Percentiles rank a stretch among this genome's conserved stretches.
Evolutionary conservation across 169 alveolate genomes (phyloP).

Genomic region (Fabrea salina): DNA sequence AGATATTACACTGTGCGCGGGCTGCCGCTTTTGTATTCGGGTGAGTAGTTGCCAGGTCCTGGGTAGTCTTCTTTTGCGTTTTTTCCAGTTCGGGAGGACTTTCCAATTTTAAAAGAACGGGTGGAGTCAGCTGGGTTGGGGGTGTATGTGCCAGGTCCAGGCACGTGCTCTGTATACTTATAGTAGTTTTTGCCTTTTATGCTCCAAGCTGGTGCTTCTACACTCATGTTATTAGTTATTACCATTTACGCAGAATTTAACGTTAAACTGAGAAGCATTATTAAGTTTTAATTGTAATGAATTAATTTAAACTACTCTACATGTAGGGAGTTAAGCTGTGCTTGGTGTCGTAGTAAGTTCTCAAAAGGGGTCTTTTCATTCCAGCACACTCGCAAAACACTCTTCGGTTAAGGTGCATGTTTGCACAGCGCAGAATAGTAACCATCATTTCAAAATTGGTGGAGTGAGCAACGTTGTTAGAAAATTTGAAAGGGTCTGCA

Average conservation of each 20-base stretch:
- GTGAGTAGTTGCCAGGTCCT: background rate
- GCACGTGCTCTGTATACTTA: background rate
- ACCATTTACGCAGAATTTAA: no score
- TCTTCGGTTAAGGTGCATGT: background rate
- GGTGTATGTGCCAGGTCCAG: constrained; percentile 15
- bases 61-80: background rate
- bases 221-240: background rate
- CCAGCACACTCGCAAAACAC: background rate
- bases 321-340: no score
- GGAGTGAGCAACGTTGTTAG: constrained; percentile 6
- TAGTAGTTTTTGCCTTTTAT: background rate
- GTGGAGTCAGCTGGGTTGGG: background rate
- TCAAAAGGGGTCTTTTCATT: background rate
- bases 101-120: background rate
- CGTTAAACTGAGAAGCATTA: no score
- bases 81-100: background rate
- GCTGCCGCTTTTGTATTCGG: background rate
- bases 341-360: constrained; percentile 14
- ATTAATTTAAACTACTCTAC: no score
- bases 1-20: background rate
- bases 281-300: no score
- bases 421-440: background rate
- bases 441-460: background rate
- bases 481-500: constrained; percentile 3
- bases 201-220: constrained; percentile 3